These are phyloP conservation scores for Phaeomoniella chlamydospora DNA, from an alignment of 2,329 filamentous ascomycete species.

Conservation along the genomic window DNA sequence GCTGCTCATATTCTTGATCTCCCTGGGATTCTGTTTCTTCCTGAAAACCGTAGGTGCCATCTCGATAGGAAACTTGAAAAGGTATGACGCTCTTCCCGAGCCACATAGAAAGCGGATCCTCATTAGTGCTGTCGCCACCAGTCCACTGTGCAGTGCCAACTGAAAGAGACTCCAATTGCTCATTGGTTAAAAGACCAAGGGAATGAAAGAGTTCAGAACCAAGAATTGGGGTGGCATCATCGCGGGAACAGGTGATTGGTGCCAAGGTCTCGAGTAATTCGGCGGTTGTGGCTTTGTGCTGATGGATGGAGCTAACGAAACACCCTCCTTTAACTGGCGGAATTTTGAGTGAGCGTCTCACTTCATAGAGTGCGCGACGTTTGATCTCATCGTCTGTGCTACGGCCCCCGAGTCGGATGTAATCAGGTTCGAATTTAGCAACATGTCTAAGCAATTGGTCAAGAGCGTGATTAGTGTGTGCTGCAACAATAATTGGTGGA, in stretches of 20 bases:
- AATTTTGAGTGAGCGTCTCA: constrained; percentile 27
- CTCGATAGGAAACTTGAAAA: constrained; percentile 27
- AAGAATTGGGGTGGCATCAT: constrained; percentile 29
- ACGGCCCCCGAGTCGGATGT: constrained; percentile 55
- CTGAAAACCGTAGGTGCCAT: constrained; percentile 36
- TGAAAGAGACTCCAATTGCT: constrained; percentile 49
- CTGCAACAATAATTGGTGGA: constrained; percentile 62
- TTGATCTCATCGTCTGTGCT: constrained; percentile 53
- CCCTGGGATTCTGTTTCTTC: constrained; percentile 37
- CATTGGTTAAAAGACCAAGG: constrained; percentile 43
- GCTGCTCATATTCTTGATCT: constrained; percentile 43
- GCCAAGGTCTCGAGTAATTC: constrained; percentile 25
- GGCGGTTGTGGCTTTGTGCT: constrained; percentile 28
- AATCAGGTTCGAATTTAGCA: constrained; percentile 44
- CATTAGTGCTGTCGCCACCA: constrained; percentile 13
- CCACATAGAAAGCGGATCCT: constrained; percentile 37
- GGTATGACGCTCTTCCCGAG: constrained; percentile 36
- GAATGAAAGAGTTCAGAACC: constrained; percentile 38
- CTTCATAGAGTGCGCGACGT: constrained; percentile 49
- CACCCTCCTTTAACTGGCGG: constrained; percentile 24
- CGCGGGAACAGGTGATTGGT: constrained; percentile 20
- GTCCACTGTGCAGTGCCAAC: constrained; percentile 30
- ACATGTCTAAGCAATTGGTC: constrained; percentile 64
- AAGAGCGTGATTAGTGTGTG: constrained; percentile 81
- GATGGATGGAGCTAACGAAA: constrained; percentile 20